Conservation (phyloP, 1,139 yeast genomes). For the Kluyveromyces marxianus region DNA sequence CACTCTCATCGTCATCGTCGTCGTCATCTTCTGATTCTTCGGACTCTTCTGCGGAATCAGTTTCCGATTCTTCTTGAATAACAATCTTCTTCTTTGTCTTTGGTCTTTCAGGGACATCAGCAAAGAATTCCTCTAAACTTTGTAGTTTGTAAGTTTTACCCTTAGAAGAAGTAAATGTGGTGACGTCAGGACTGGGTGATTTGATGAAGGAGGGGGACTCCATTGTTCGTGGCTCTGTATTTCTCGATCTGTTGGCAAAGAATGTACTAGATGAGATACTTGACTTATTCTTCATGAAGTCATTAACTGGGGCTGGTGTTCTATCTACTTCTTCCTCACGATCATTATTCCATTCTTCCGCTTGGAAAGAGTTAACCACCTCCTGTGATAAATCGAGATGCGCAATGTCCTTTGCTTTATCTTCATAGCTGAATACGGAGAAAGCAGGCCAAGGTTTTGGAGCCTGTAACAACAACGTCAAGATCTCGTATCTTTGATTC, state of each 20-base stretch:
- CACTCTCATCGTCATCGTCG: constrained; percentile 6
- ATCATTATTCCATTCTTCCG: not conserved
- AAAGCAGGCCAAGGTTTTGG: constrained; percentile 60
- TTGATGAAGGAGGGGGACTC: constrained; percentile 4
- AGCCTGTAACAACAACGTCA: constrained; percentile 71
- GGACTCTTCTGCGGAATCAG: constrained; percentile 16
- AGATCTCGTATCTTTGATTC: constrained; percentile 45
- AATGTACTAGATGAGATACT: constrained; percentile 24
- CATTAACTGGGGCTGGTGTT: constrained; percentile 23
- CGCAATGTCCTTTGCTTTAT: not conserved
- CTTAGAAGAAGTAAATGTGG: constrained; percentile 12
- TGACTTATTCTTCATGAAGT: constrained; percentile 23
- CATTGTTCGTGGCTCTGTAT: not conserved
- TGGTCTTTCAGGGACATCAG: constrained; percentile 38
- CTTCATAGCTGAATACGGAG: constrained; percentile 4
- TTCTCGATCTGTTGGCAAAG: not conserved
- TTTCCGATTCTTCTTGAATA: constrained; percentile 27
- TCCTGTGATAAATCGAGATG: constrained; percentile 8
- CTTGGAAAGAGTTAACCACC: constrained; percentile 4
- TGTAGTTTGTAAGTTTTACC: constrained; percentile 50
- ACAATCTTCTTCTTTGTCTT: constrained; percentile 25
- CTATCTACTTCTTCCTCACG: constrained; percentile 9
- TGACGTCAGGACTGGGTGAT: not conserved
- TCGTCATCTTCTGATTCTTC: constrained; percentile 11
- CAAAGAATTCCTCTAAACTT: constrained; percentile 81